Evolutionary conservation across 345 rosid genomes (phyloP).

Genomic region (Isatis tinctoria): DNA sequence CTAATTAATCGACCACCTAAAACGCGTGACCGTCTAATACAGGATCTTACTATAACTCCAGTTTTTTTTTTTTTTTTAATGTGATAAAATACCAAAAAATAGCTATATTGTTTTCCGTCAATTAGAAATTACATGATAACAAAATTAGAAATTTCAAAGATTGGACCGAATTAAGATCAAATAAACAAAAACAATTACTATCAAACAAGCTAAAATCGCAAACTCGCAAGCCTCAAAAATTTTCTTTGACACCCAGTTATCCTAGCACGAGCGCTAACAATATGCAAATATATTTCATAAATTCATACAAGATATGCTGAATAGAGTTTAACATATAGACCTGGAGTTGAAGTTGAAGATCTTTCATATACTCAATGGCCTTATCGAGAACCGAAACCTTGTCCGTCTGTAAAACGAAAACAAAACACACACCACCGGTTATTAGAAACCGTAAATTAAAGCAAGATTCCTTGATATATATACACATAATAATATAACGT

Average conservation of each 20-base stretch:
- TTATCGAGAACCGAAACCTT: conserved; percentile 64
- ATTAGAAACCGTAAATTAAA: not conserved
- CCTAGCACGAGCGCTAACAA: not conserved
- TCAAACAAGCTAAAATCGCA: not conserved
- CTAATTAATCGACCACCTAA: not conserved
- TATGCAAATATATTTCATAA: not conserved
- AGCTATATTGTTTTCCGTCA: not conserved
- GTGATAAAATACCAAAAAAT: not conserved
- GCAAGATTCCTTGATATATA: not conserved
- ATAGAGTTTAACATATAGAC: conserved; percentile 31
- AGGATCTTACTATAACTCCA: not conserved
- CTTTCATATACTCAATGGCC: conserved; percentile 59
- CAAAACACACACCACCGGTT: not conserved
- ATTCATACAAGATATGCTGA: not conserved
- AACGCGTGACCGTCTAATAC: not conserved
- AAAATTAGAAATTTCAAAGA: not conserved
- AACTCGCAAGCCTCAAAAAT: not conserved
- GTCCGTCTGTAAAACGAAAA: conserved; percentile 42
- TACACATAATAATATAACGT: too few relatives aligned
- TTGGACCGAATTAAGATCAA: not conserved
- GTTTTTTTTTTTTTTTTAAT: not conserved
- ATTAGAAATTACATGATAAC: not conserved
- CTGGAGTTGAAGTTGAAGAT: conserved; percentile 78
- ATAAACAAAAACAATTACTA: not conserved
- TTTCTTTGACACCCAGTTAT: not conserved